A percentile compares a stretch with the other conserved stretches of the same genome.
phyloP scores from a whole-genome alignment of 2,329 filamentous ascomycete species.

The Colletotrichum sp. region DNA sequence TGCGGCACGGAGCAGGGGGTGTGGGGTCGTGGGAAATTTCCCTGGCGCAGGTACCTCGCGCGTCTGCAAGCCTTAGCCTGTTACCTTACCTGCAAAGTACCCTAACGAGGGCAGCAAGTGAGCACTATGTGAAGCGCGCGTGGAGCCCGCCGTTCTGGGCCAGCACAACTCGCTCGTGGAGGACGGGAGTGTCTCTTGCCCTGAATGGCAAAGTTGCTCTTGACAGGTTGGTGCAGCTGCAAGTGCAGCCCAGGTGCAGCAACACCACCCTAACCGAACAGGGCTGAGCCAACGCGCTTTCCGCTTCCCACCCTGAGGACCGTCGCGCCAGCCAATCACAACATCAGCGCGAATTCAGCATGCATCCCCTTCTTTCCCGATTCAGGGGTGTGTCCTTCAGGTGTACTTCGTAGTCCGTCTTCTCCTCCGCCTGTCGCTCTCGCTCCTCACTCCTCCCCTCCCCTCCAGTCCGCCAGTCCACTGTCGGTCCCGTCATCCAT shows the following conservation, averaged over 20 bases:
- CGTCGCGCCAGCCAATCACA: not conserved
- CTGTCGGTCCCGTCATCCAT: not conserved
- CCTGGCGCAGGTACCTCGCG: constrained; percentile 9
- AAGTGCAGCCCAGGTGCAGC: not conserved
- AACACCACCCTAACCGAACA: constrained; percentile 2
- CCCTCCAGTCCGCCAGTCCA: not conserved
- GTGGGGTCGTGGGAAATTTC: constrained; percentile 5
- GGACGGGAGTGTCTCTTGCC: not conserved
- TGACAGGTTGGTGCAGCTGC: not conserved
- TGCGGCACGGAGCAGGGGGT: not conserved
- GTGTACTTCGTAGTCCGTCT: not conserved
- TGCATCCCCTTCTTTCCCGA: not conserved
- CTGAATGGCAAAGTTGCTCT: not conserved
- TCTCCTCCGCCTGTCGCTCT: not conserved
- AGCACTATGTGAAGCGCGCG: constrained; percentile 1
- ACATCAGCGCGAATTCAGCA: not conserved
- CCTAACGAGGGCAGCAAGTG: not conserved
- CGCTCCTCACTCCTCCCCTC: not conserved
- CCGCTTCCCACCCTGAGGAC: not conserved
- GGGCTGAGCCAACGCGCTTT: constrained; percentile 21
- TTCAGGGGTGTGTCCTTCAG: not conserved
- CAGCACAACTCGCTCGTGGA: constrained; percentile 4
- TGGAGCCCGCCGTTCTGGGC: not conserved
- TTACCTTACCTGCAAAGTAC: not conserved
- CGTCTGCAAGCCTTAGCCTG: not conserved